Conservation (phyloP, 1,284 basidiomycete genomes). For the Porogramme epimiltina region DNA sequence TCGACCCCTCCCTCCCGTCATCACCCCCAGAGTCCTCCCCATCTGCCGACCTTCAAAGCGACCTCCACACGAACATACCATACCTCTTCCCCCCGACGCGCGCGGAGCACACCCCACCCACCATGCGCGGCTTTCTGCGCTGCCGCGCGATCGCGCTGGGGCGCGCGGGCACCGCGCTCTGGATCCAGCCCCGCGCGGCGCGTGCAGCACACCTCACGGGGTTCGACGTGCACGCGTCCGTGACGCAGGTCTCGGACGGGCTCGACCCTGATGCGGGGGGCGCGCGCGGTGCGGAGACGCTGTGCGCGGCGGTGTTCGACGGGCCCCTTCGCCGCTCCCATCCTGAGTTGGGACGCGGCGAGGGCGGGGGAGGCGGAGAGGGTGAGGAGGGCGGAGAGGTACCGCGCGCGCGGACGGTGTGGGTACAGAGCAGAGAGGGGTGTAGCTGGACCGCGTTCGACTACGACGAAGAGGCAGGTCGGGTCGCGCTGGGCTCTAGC, state of each 20-base stretch:
- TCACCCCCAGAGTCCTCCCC: not conserved
- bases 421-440: constrained; percentile 28
- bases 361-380: not conserved
- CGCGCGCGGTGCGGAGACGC: constrained; percentile 33
- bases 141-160: constrained; percentile 53
- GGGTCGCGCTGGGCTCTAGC: constrained; percentile 51
- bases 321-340: not conserved
- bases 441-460: constrained; percentile 56
- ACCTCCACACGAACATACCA: constrained; percentile 1
- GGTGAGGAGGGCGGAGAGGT: constrained; percentile 43
- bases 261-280: constrained; percentile 12
- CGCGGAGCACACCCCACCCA: constrained; percentile 34
- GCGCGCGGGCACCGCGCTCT: constrained; percentile 52
- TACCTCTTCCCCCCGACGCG: constrained; percentile 49
- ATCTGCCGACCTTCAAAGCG: not conserved
- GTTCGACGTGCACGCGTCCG: constrained; percentile 31
- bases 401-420: constrained; percentile 30
- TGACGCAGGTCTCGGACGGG: not conserved
- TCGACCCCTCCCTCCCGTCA: constrained; percentile 1
- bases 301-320: constrained; percentile 20
- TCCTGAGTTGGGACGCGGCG: not conserved
- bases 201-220: constrained; percentile 27
- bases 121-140: constrained; percentile 49
- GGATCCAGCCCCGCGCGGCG: constrained; percentile 51
- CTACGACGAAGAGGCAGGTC: constrained; percentile 56